phyloP scores from a whole-genome alignment of 2,329 filamentous ascomycete genomes.

The Colletotrichum phormii region DNA sequence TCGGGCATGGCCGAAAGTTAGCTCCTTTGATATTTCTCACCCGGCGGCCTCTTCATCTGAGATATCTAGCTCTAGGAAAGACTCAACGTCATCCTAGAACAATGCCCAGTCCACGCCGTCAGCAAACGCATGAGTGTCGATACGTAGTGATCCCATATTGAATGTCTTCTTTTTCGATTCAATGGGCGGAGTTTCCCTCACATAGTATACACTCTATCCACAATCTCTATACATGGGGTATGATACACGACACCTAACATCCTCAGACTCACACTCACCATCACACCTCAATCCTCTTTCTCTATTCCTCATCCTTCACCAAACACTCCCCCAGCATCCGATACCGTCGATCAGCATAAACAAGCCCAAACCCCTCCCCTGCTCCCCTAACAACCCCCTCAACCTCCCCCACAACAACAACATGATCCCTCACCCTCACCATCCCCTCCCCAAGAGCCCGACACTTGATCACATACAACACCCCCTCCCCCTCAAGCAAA shows the following conservation, averaged over 20 bases:
- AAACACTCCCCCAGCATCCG: conserved; percentile 55
- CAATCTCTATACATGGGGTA: conserved; percentile 13
- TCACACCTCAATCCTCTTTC: no score
- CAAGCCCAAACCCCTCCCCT: conserved; percentile 55
- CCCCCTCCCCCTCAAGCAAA: conserved; percentile 61
- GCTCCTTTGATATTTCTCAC: background rate
- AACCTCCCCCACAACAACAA: conserved; percentile 65
- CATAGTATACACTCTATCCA: conserved; percentile 24
- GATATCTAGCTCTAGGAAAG: background rate
- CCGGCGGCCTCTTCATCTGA: background rate
- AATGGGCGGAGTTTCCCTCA: background rate
- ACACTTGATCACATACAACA: conserved; percentile 62
- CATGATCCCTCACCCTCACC: conserved; percentile 62
- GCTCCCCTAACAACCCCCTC: conserved; percentile 52
- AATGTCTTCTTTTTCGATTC: background rate
- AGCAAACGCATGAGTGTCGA: background rate
- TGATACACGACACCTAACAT: background rate
- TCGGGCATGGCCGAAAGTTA: background rate
- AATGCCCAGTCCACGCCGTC: background rate
- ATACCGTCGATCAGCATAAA: conserved; percentile 63
- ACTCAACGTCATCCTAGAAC: no score
- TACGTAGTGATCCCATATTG: no score
- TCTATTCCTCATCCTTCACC: conserved; percentile 27
- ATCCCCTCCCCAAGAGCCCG: conserved; percentile 57
- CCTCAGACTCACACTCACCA: no score